Base-by-base conservation (phyloP, 1,139 yeast species). In the Pneumocystis canis region DNA sequence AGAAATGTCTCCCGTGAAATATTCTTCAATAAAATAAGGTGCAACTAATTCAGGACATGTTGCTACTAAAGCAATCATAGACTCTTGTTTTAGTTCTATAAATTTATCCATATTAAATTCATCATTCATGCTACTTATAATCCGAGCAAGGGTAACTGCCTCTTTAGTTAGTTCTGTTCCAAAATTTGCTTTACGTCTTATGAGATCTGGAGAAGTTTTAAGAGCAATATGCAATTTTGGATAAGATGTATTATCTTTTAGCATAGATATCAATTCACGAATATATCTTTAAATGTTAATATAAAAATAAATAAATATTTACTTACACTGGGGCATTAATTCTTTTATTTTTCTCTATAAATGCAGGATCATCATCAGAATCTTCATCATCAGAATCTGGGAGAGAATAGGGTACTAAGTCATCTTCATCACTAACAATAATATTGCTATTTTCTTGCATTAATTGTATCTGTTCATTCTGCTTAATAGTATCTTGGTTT, bases 291-390 rank as follows among this genome's bases (percentile, higher is more conserved):
- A 39, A 39, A 39, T 9, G 6, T 39, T n/a, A 39, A 20, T n/a
- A 39, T 39, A 39, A 39, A 39, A 39, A 39, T n/a, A 16, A n/a
- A 39, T 1, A 39, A n/a, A 39, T n/a, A 39, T n/a, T 18, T n/a
- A 39, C 47, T 3, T 54, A 54, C 37, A 54, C 58, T 16, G 58
- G 58, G 7, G 58, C 58, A n/a, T 32, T 32, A 54, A 54, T n/a
- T 20, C 18, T 54, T 35, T 18, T 54, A n/a, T 54, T 54, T 35
- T 35, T 31, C 18, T 31, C 39, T 18, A 18, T 35, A 54, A 32
- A n/a, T 18, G 39, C 31, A n/a, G 58, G 58, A 18, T 54, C 58
- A 18, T 54, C 58, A 54, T 54, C 58, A n/a, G 58, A 54, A n/a
- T 54, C 58, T 16, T 54, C 58, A 18, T 54, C 58, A 18, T 54